Evolutionary conservation across 352 stramenopile genomes (phyloP).

Genomic region (Globisporangium viniferum): DNA sequence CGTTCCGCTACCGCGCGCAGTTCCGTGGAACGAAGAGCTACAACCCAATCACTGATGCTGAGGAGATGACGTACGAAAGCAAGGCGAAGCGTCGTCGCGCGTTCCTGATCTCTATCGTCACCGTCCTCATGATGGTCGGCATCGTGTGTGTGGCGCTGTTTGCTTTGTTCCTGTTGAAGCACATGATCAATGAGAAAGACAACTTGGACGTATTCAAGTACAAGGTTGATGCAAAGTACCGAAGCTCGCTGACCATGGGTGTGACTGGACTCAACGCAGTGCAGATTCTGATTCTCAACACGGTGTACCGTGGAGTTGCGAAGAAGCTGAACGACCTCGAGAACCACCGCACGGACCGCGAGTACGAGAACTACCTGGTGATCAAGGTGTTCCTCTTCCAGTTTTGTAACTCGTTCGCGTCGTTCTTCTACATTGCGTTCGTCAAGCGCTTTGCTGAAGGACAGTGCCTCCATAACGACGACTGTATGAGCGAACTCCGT

Average conservation of each 20-base stretch:
- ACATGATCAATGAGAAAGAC: slow-evolving; percentile 59
- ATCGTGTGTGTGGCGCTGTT: slow-evolving; percentile 68
- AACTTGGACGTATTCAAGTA: slow-evolving; percentile 25
- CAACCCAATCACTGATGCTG: slow-evolving; percentile 59
- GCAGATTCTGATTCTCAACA: slow-evolving; percentile 93
- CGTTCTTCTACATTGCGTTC: slow-evolving; percentile 95
- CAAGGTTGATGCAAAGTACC: slow-evolving; percentile 33
- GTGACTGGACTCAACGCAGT: slow-evolving; percentile 77
- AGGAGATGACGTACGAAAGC: slow-evolving; percentile 69
- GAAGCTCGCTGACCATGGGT: slow-evolving; percentile 36
- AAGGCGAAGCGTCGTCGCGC: slow-evolving; percentile 48
- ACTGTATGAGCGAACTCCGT: slow-evolving; percentile 87
- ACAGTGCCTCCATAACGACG: slow-evolving; percentile 73
- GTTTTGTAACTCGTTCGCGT: slow-evolving; percentile 97
- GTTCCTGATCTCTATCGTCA: slow-evolving; percentile 53
- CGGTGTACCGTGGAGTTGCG: slow-evolving; percentile 88
- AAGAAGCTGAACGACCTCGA: slow-evolving; percentile 93
- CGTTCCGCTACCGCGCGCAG: slow-evolving; percentile 76
- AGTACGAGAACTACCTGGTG: slow-evolving; percentile 92
- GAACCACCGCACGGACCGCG: slow-evolving; percentile 88
- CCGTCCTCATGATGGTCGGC: slow-evolving; percentile 73
- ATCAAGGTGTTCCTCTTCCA: slow-evolving; percentile 98
- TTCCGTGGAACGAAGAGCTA: slow-evolving; percentile 79
- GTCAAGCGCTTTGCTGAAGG: slow-evolving; percentile 50
- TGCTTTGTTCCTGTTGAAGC: slow-evolving; percentile 73